Base-by-base conservation (phyloP, 2,329 filamentous ascomycete species). In the Arthroderma sp. region DNA sequence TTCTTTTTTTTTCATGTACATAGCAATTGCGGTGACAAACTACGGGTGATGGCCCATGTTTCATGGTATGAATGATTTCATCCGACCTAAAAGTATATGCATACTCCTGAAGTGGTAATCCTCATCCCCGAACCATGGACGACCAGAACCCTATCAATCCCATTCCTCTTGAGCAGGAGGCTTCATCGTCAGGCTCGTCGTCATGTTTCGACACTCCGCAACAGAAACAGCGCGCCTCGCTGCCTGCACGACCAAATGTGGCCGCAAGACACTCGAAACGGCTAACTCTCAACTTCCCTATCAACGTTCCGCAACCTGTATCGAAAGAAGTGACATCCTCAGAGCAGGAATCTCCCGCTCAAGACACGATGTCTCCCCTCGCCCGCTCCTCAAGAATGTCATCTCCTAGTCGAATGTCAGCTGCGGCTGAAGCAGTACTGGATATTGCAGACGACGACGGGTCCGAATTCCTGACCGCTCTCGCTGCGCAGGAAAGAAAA, bases 401-500 rank as follows among this genome's bases (percentile, higher is more conserved):
- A 5, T 61, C 63, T 4, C 54, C 58, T 5, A 52, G 54, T 8
- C 58, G 57, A 32, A 50, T 58, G 8, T 53, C 53, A 22, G 46
- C 51, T 4, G 47, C 42, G 6, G 42, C 44, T 10, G 47, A 49
- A 15, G 29, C 47, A 27, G 46, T 37, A 22, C 38, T 50, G 34
- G 44, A 9, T 31, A 55, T 58, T 9, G 48, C 56, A 11, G 64
- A 68, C 33, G 77, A 81, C 49, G 69, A 50, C n/a, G 40, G 77
- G 42, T 75, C 73, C 56, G 72, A 80, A 42, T 84, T 95, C 56
- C 80, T 98, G 52, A 88, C 86, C 49, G 83, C 88, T 46, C 83
- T 98, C 56, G 91, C 91, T 38, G 81, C 86, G 9, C 88, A 96
- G 66, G 91, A 98, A 67, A 76, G 91, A 46, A 80, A 79, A 53